phyloP scores from a whole-genome alignment of 2,329 filamentous ascomycete species.

The Byssochlamys sp. region DNA sequence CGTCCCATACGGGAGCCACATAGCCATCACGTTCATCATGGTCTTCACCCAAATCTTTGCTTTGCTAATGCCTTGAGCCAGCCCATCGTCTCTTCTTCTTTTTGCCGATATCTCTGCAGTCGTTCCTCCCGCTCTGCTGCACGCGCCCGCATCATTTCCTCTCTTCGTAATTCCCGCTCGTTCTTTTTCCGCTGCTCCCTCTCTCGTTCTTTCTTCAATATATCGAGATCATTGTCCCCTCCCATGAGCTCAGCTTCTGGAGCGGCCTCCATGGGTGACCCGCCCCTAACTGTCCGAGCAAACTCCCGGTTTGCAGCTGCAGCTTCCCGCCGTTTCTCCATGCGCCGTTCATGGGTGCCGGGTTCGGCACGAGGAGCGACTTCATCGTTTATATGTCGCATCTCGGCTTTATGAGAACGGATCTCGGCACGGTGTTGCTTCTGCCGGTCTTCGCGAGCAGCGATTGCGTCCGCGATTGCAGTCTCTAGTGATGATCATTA shows the following conservation, averaged over 20 bases:
- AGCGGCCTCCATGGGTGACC: slow-evolving; percentile 55
- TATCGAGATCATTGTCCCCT: slow-evolving; percentile 49
- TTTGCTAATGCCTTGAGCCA: slow-evolving; percentile 70
- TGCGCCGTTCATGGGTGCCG: slow-evolving; percentile 68
- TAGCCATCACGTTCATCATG: background rate
- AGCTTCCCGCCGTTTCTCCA: slow-evolving; percentile 72
- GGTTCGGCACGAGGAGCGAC: slow-evolving; percentile 72
- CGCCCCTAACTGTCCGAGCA: slow-evolving; percentile 46
- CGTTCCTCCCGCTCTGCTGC: slow-evolving; percentile 72
- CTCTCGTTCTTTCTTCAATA: slow-evolving; percentile 56
- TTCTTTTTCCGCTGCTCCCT: slow-evolving; percentile 64
- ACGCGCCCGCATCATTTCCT: slow-evolving; percentile 67
- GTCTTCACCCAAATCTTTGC: slow-evolving; percentile 60
- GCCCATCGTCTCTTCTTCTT: slow-evolving; percentile 75
- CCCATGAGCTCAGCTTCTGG: slow-evolving; percentile 68
- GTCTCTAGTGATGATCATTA: slow-evolving; percentile 14
- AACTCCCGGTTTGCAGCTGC: slow-evolving; percentile 68
- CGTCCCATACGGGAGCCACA: background rate
- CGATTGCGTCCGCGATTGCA: slow-evolving; percentile 20
- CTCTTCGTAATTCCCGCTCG: slow-evolving; percentile 70
- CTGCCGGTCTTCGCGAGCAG: slow-evolving; percentile 18
- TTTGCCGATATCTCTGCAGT: slow-evolving; percentile 57
- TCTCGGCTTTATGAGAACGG: slow-evolving; percentile 33
- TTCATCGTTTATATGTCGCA: slow-evolving; percentile 51
- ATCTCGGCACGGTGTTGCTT: slow-evolving; percentile 41